Evolutionary conservation across 1,139 yeast species (phyloP), one percentile per base, ranked within the genome.

Genomic region (Nakaseomyces uthaithaninus): DNA sequence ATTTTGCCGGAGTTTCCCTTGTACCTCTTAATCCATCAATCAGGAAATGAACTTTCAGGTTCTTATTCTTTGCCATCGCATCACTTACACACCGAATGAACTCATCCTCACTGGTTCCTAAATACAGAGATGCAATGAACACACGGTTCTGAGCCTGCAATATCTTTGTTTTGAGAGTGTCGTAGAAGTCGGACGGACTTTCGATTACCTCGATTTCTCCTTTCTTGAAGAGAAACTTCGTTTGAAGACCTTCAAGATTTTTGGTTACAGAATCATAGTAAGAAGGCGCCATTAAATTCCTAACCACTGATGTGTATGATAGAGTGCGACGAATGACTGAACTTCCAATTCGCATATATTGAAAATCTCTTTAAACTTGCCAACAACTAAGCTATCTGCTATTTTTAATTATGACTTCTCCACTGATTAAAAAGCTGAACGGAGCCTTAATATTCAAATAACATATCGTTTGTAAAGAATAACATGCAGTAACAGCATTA

Each of bases 21-120:
- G 98, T 91, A 0, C 96, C 96, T 50, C 99, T 65, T 40, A 91
- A 69, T 8, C 91, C 94, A 63, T 91, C 99, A 4, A 91, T 72
- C 41, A 91, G 67, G 24, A 93, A 77, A 45, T 74, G 75, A 1
- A 93, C 83, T 48, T 74, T 71, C 43, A 91, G 67, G 20, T 75
- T 64, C 1, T 77, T 73, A 48, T 83, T 85, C 2, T 59, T 57
- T 3, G 59, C 53, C 50, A 91, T 63, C 0, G 95, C 91, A 3
- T 63, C 59, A 12, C 71, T 69, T 3, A 85, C 47, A 47, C 79
- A 72, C n/a, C 69, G 68, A 15, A 83, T 66, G 24, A 91, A 69
- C 47, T 89, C 97, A 38, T 72, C 66, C 59, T 91, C 95, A 2
- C 77, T 60, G 51, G 80, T 82, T 3, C 99, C 99, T 40, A 91